Conservation (phyloP, 768 basidiomycete genomes). For the Paxillus involutus region DNA sequence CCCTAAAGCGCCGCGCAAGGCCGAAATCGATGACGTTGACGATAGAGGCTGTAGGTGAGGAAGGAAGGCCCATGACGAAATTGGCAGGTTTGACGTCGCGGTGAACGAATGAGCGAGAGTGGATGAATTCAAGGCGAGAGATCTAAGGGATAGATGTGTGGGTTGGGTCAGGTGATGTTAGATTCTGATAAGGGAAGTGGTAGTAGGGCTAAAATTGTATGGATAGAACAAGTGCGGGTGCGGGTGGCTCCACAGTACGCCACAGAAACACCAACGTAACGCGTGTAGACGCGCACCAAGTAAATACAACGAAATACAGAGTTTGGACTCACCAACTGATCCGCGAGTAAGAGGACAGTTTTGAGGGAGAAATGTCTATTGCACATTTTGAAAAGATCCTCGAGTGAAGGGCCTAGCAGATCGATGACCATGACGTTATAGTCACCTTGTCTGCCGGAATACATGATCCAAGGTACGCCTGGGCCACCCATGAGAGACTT, state of each 20-base stretch:
- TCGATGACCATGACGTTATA: constrained; percentile 99
- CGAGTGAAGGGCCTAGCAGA: constrained; percentile 86
- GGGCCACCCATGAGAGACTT: constrained; percentile 87
- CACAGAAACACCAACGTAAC: constrained; percentile 22
- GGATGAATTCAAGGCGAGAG: constrained; percentile 95
- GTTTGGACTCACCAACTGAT: constrained; percentile 76
- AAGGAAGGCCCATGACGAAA: constrained; percentile 83
- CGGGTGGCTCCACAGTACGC: neutral
- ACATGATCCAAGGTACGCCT: constrained; percentile 90
- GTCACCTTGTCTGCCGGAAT: constrained; percentile 87
- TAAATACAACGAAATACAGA: neutral
- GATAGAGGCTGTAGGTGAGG: constrained; percentile 60
- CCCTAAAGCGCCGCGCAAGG: constrained; percentile 77
- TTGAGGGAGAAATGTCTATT: constrained; percentile 93
- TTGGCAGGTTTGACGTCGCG: constrained; percentile 99
- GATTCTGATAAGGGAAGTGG: neutral
- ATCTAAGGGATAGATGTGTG: constrained; percentile 51
- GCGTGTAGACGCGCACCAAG: constrained; percentile 30
- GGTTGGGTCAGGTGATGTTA: constrained; percentile 3
- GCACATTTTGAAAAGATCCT: constrained; percentile 85
- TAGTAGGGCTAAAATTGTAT: neutral
- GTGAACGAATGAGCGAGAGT: constrained; percentile 92
- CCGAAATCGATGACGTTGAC: constrained; percentile 95
- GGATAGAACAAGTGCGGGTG: neutral
- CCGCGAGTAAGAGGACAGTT: constrained; percentile 90